Evolutionary conservation across 2,329 filamentous ascomycete species (phyloP).

Genomic region (Calonectria naviculata): DNA sequence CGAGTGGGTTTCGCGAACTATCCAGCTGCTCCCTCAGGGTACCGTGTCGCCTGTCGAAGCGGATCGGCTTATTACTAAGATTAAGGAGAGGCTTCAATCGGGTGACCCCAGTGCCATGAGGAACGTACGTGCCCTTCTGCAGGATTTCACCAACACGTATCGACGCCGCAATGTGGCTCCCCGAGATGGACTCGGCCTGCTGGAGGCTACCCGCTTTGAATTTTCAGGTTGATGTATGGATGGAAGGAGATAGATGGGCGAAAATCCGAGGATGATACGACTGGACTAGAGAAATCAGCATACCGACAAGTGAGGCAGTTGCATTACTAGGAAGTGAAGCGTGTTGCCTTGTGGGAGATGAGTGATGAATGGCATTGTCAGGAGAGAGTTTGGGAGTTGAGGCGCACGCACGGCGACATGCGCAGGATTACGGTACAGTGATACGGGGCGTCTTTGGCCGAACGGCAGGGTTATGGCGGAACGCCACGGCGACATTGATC

Average conservation of each 20-base stretch:
- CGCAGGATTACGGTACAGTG: not conserved
- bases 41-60: conserved; percentile 85
- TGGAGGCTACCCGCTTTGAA: conserved; percentile 89
- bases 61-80: conserved; percentile 82
- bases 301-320: not conserved
- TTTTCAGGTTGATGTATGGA: conserved; percentile 62
- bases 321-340: not conserved
- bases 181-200: conserved; percentile 85
- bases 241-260: conserved; percentile 4
- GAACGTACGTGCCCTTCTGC: conserved; percentile 85
- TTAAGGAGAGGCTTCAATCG: conserved; percentile 79
- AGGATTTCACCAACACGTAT: conserved; percentile 98
- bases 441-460: not conserved
- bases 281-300: conserved; percentile 12
- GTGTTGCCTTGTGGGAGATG: not conserved
- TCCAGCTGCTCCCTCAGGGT: conserved; percentile 84
- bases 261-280: conserved; percentile 9
- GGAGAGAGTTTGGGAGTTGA: not conserved
- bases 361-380: not conserved
- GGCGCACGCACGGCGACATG: not conserved
- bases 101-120: conserved; percentile 71
- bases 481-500: not conserved
- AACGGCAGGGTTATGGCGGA: not conserved
- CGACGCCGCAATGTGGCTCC: conserved; percentile 95
- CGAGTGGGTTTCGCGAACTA: conserved; percentile 84